Percentiles rank a stretch among this genome's conserved stretches.
These are phyloP conservation scores for Monosporascus sp. DNA, from an alignment of 2,329 filamentous ascomycete species.

Conservation along the genomic window DNA sequence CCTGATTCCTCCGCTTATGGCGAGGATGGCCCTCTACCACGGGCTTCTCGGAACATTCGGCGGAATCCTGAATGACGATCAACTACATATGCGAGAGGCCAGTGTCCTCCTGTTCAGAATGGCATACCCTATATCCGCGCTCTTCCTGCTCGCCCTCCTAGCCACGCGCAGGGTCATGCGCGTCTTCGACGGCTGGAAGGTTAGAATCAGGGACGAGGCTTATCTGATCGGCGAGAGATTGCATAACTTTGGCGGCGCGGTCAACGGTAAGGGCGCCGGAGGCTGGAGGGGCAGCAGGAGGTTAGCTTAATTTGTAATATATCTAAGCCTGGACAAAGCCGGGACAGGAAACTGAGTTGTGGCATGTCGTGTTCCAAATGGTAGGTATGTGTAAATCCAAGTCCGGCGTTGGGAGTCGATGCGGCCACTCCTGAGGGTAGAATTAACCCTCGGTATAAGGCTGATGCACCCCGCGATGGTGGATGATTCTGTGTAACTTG, in stretches of 20 bases:
- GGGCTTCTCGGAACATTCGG: conserved; percentile 5
- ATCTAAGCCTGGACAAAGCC: no score
- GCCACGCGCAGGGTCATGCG: conserved; percentile 48
- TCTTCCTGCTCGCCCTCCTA: conserved; percentile 41
- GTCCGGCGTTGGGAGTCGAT: no score
- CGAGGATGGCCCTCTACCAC: conserved; percentile 40
- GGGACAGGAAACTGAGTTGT: no score
- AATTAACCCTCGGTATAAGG: no score
- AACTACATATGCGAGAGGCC: conserved; percentile 18
- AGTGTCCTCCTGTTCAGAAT: conserved; percentile 43
- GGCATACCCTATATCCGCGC: conserved; percentile 64
- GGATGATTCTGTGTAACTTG: no score
- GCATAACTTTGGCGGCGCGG: conserved; percentile 67
- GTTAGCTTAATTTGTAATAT: conserved; percentile 2
- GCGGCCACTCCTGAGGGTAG: no score
- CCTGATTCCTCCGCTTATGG: conserved; percentile 56
- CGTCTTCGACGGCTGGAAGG: conserved; percentile 70
- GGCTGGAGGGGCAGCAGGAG: conserved; percentile 19
- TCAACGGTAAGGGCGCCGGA: conserved; percentile 14
- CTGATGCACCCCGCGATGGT: no score
- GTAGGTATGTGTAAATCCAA: no score
- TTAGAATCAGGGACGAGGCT: conserved; percentile 84
- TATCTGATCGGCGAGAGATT: conserved; percentile 92
- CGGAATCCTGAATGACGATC: conserved; percentile 13
- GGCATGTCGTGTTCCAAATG: no score